A percentile compares a stretch with the other conserved stretches of the same genome.
Conservation (phyloP, 2,329 filamentous ascomycete species). For the Lachnum nothofagi region DNA sequence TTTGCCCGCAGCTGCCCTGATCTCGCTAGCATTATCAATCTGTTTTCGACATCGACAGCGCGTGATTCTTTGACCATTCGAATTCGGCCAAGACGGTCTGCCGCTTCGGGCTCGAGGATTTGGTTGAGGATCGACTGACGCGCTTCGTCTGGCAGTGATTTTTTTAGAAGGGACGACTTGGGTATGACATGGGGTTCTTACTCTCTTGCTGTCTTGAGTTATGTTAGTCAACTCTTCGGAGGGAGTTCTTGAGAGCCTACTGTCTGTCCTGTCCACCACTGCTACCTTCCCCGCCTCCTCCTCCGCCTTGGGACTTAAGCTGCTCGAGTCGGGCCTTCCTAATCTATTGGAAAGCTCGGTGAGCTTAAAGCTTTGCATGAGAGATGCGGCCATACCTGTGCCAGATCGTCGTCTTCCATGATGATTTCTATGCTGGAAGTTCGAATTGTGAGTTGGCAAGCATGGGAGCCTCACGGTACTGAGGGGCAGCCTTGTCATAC, state of each 20-base stretch:
- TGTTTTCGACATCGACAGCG: conserved; percentile 84
- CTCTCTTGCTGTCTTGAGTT: conserved; percentile 5
- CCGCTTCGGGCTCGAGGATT: conserved; percentile 90
- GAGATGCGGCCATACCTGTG: conserved; percentile 22
- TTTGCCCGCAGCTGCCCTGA: conserved; percentile 80
- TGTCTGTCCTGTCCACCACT: conserved; percentile 53
- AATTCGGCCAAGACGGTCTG: conserved; percentile 89
- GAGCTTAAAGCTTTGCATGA: background rate
- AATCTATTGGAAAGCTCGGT: conserved; percentile 54
- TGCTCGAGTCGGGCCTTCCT: conserved; percentile 88
- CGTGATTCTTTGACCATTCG: conserved; percentile 91
- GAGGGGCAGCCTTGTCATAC: conserved; percentile 3
- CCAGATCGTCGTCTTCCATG: conserved; percentile 34
- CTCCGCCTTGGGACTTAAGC: conserved; percentile 68
- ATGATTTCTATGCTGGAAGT: background rate
- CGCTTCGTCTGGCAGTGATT: conserved; percentile 53
- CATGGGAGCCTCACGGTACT: background rate
- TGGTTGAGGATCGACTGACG: conserved; percentile 76
- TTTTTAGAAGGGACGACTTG: conserved; percentile 14
- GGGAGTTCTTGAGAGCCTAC: conserved; percentile 38
- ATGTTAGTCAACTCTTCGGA: background rate
- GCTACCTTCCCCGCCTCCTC: conserved; percentile 44
- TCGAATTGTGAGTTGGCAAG: too few relatives aligned
- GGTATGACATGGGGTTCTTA: background rate
- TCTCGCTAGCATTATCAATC: conserved; percentile 85